phyloP scores from a whole-genome alignment of 495 filamentous ascomycete species.

The Cetradonia linearis region DNA sequence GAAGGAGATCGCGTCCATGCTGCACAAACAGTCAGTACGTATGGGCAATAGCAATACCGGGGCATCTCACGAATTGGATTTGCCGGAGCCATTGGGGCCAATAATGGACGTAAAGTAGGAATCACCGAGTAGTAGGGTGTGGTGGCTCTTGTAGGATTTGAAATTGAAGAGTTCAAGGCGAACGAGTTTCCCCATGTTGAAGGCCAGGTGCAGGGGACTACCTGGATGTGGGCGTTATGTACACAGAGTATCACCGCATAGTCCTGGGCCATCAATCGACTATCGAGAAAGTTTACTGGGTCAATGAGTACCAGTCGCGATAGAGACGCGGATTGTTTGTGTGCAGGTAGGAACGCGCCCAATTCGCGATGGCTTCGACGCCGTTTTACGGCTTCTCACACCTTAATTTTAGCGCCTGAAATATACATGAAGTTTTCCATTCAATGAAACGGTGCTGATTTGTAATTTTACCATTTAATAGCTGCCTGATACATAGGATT shows the following conservation, averaged over 20 bases:
- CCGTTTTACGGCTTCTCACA: no score
- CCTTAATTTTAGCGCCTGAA: no score
- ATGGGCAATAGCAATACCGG: not conserved
- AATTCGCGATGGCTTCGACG: no score
- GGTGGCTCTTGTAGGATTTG: slow-evolving; percentile 98
- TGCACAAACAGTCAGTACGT: slow-evolving; percentile 32
- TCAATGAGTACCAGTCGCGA: not conserved
- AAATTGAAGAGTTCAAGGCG: slow-evolving; percentile 95
- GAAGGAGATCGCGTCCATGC: slow-evolving; percentile 99
- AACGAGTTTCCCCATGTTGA: slow-evolving; percentile 77
- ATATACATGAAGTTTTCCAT: no score
- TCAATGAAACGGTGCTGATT: no score
- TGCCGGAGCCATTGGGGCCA: slow-evolving; percentile 97
- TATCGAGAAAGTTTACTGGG: not conserved
- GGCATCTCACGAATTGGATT: slow-evolving; percentile 85
- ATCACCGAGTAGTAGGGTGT: slow-evolving; percentile 89
- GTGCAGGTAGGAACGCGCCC: no score
- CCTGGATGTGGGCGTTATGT: not conserved
- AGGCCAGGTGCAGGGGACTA: not conserved
- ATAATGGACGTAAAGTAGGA: slow-evolving; percentile 99
- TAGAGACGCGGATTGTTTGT: slow-evolving; percentile 2
- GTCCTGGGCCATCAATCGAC: not conserved
- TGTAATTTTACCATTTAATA: no score
- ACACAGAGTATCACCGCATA: not conserved
- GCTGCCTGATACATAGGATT: no score